These are phyloP conservation scores for Saitozyma podzolica DNA, from an alignment of 768 basidiomycete species.

Conservation along the genomic window DNA sequence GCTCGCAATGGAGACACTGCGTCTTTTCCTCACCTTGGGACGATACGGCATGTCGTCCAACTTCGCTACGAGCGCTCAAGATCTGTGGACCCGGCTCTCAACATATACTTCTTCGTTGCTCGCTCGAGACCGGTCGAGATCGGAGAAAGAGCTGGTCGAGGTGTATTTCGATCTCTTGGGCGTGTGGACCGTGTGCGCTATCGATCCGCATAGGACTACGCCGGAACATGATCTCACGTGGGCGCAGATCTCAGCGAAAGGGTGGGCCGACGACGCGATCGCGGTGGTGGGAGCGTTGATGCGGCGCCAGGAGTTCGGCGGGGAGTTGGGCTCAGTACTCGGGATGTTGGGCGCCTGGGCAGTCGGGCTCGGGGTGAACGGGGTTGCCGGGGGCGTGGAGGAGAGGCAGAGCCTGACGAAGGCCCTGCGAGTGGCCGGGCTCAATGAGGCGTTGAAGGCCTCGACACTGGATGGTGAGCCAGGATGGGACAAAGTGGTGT, in stretches of 20 bases:
- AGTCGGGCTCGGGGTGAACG: conserved; percentile 74
- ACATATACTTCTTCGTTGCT: neutral
- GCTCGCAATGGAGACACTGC: conserved; percentile 58
- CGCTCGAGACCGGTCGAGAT: neutral
- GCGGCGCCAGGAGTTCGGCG: neutral
- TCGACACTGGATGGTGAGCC: neutral
- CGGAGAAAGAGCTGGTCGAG: conserved; percentile 18
- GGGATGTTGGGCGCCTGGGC: conserved; percentile 66
- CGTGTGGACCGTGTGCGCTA: conserved; percentile 76
- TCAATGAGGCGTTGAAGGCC: conserved; percentile 1
- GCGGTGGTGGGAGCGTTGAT: neutral
- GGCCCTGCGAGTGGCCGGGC: conserved; percentile 7
- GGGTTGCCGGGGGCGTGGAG: conserved; percentile 63
- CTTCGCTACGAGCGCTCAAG: conserved; percentile 64
- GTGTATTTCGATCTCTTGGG: conserved; percentile 66
- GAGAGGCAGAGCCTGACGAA: conserved; percentile 57
- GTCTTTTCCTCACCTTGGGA: conserved; percentile 66
- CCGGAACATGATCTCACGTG: conserved; percentile 85
- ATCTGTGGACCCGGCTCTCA: conserved; percentile 57
- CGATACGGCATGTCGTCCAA: conserved; percentile 76
- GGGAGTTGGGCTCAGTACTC: conserved; percentile 55
- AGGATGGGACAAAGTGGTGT: neutral
- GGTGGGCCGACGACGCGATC: conserved; percentile 63
- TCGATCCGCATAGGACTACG: conserved; percentile 85
- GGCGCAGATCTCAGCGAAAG: conserved; percentile 80